phyloP scores from a whole-genome alignment of 139 green algal species.

The Coccomyxa sp. region DNA sequence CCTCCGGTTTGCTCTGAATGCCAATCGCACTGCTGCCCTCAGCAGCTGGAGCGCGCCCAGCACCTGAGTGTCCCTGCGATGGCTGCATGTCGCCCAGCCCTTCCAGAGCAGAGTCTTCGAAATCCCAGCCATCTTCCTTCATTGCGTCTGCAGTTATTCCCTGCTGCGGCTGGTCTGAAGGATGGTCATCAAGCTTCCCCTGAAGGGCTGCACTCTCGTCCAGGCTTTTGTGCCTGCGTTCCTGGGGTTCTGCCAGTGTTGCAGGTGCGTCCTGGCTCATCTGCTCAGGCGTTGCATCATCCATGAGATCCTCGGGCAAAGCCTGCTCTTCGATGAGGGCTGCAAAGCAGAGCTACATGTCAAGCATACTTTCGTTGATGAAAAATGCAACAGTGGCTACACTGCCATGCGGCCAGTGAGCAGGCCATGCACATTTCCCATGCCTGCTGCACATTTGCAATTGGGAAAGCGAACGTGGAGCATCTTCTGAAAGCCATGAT shows the following conservation, averaged over 20 bases:
- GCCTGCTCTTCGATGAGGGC: too few species aligned
- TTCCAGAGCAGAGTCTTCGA: background rate
- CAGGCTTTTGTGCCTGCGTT: background rate
- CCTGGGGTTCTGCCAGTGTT: background rate
- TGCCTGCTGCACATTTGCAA: too few species aligned
- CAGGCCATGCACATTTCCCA: too few species aligned
- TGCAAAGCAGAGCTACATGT: too few species aligned
- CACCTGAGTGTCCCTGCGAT: background rate
- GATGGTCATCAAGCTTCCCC: background rate
- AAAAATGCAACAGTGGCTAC: too few species aligned
- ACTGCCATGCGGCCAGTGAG: too few species aligned
- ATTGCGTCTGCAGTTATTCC: background rate
- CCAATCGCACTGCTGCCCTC: background rate
- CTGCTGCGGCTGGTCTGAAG: background rate
- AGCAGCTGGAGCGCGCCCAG: background rate
- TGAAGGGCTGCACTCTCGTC: background rate
- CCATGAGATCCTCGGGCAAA: background rate
- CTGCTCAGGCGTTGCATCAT: background rate
- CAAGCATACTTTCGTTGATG: too few species aligned
- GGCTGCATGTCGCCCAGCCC: background rate
- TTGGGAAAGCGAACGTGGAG: too few species aligned
- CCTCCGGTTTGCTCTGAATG: background rate
- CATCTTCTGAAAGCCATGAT: background rate
- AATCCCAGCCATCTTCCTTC: background rate
- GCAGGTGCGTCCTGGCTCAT: background rate